A percentile compares a stretch with the other conserved stretches of the same genome.
Evolutionary conservation across 1,139 yeast species (phyloP).

Genomic region (Lodderomyces parapsilosis): DNA sequence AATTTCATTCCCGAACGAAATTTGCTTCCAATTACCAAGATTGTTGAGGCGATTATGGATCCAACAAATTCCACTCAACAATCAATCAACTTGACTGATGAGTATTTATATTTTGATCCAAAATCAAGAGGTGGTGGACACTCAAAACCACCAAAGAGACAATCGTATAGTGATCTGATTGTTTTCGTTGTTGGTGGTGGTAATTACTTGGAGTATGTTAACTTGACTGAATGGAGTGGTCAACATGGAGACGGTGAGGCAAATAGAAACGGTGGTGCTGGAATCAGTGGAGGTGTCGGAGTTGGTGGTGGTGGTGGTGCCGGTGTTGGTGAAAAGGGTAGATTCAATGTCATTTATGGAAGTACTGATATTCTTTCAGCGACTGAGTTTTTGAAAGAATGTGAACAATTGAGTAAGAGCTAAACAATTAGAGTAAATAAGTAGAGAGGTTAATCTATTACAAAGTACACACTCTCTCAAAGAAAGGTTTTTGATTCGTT

Average conservation of each 20-base stretch:
- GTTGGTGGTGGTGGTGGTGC: slow-evolving; percentile 17
- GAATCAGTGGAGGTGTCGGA: background rate
- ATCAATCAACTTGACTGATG: slow-evolving; percentile 73
- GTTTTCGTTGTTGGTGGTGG: slow-evolving; percentile 98
- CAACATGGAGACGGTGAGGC: slow-evolving; percentile 30
- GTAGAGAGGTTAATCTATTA: background rate
- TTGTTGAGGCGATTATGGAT: slow-evolving; percentile 89
- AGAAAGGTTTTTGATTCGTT: slow-evolving; percentile 54
- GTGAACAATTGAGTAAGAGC: slow-evolving; percentile 23
- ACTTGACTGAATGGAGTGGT: slow-evolving; percentile 78
- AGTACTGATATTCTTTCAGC: slow-evolving; percentile 83
- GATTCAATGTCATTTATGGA: slow-evolving; percentile 70
- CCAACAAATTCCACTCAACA: slow-evolving; percentile 65
- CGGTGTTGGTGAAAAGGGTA: slow-evolving; percentile 5
- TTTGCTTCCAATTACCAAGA: slow-evolving; percentile 82
- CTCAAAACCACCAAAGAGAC: slow-evolving; percentile 85
- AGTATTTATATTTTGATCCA: slow-evolving; percentile 88
- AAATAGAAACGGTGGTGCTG: background rate
- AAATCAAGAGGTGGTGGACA: slow-evolving; percentile 90
- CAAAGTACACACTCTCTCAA: slow-evolving; percentile 17
- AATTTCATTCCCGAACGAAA: slow-evolving; percentile 85
- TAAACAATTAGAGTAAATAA: slow-evolving; percentile 21
- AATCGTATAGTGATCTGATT: slow-evolving; percentile 73
- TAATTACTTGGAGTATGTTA: slow-evolving; percentile 88
- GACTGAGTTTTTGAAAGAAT: slow-evolving; percentile 68